Base-by-base conservation (phyloP, 2,329 filamentous ascomycete genomes). In the Xylariaceae sp. region DNA sequence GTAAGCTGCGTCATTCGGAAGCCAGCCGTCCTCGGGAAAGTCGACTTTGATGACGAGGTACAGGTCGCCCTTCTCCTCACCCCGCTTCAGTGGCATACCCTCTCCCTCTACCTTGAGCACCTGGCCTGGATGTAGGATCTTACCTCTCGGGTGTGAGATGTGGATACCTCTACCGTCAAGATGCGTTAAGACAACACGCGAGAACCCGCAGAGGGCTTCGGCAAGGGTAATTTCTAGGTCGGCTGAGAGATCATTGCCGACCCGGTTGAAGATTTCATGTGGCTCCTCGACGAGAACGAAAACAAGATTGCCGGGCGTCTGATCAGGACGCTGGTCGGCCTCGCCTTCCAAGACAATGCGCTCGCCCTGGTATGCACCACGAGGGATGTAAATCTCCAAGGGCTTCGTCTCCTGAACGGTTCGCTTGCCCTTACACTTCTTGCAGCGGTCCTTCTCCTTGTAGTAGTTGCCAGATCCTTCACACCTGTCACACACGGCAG, bases 401-500 rank as follows among this genome's bases (percentile, higher is more conserved):
- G 94, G 90, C 79, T 98, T 99, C 76, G 91, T 95, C 76, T 95
- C 90, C 69, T 92, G 89, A 40, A 87, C 86, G 12, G 91, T 92
- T 61, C 91, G 86, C 75, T 90, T 91, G 70, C 95, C 95, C 78
- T 98, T 98, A 86, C 95, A 99, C 81, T 95, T 97, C 82, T 96
- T 96, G 82, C 95, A 99, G 72, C 92, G 91, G 71, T 99, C 95
- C 81, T 98, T 98, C 71, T 96, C 92, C 75, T 94, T 94, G 79
- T 87, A 96, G 70, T 93, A 87, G 70, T 88, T 87, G 5, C 95
- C 95, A n/a, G 87, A 84, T 29, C 93, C 94, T 58, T 87, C 83
- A 76, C 95, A 99, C 69, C 89, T 87, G 68, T 89, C 87, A 75
- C 95, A 99, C 31, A 87, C 76, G 33, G 93, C 86, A 6, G 88